Evolutionary conservation across 306 rosid species (phyloP).

Genomic region (Trichosanthes truncata): DNA sequence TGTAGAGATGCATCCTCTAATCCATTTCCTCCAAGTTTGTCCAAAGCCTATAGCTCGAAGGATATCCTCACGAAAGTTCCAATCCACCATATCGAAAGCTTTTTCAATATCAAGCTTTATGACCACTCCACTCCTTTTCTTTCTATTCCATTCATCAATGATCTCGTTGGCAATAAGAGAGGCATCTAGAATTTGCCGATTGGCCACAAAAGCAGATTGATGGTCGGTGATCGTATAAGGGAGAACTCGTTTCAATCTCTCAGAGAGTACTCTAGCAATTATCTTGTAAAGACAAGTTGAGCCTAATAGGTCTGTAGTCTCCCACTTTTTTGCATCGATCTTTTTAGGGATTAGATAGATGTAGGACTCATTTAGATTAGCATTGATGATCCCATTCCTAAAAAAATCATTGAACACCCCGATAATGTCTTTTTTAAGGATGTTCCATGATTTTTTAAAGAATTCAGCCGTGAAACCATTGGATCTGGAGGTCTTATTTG

Average conservation of each 20-base stretch:
- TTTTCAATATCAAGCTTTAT: neutral
- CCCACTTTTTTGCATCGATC: neutral
- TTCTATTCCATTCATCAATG: neutral
- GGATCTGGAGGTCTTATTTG: neutral
- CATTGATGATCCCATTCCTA: neutral
- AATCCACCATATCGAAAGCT: neutral
- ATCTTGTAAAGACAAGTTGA: no score
- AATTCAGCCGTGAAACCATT: neutral
- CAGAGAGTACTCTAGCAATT: no score
- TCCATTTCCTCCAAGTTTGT: no score
- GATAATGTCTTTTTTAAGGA: no score
- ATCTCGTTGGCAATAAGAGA: neutral
- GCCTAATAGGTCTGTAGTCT: neutral
- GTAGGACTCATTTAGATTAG: neutral
- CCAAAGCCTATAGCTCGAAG: no score
- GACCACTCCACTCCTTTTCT: no score
- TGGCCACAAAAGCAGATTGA: neutral
- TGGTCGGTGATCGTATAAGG: neutral
- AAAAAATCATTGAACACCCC: neutral
- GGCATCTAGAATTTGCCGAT: neutral
- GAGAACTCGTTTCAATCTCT: no score
- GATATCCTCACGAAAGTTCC: neutral
- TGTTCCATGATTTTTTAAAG: neutral
- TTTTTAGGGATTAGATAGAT: no score
- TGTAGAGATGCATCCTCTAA: no score